A percentile compares a stretch with the other conserved stretches of the same genome.
These are phyloP conservation scores for Kalmusia sp. DNA, from an alignment of 2,329 filamentous ascomycete genomes.

Conservation along the genomic window DNA sequence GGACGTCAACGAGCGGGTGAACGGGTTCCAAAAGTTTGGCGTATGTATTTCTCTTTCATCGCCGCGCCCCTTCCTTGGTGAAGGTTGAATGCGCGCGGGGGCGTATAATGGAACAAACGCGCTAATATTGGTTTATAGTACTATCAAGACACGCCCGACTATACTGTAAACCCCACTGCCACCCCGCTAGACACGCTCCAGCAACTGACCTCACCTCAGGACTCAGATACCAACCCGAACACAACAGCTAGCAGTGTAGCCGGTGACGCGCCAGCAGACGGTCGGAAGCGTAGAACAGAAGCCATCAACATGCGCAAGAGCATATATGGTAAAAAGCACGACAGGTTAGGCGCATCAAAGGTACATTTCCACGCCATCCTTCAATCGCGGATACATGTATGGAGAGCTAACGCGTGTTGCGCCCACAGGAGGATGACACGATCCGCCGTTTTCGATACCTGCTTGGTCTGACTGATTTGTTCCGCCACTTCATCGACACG, in stretches of 20 bases:
- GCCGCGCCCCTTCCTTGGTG: neutral
- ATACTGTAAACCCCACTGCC: conserved; percentile 55
- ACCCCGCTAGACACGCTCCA: neutral
- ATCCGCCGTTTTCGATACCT: conserved; percentile 94
- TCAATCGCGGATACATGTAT: neutral
- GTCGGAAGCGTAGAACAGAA: conserved; percentile 84
- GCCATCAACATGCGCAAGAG: conserved; percentile 89
- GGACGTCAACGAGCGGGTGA: conserved; percentile 39
- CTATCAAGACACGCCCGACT: conserved; percentile 67
- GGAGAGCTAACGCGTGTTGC: conserved; percentile 13
- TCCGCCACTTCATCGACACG: conserved; percentile 98
- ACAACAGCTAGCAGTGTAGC: conserved; percentile 82
- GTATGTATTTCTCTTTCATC: conserved; percentile 29
- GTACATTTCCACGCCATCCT: conserved; percentile 55
- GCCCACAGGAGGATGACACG: conserved; percentile 83
- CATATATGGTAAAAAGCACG: conserved; percentile 94
- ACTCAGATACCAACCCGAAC: conserved; percentile 71
- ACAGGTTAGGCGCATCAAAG: conserved; percentile 90
- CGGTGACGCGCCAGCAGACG: conserved; percentile 76
- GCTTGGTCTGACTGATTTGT: conserved; percentile 91
- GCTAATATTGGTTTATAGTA: conserved; percentile 48
- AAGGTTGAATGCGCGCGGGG: conserved; percentile 4
- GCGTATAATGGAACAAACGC: conserved; percentile 7
- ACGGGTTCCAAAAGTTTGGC: conserved; percentile 44
- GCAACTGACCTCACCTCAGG: conserved; percentile 50